Evolutionary conservation across 306 rosid genomes (phyloP).

Genomic region (Vicia sativa): DNA sequence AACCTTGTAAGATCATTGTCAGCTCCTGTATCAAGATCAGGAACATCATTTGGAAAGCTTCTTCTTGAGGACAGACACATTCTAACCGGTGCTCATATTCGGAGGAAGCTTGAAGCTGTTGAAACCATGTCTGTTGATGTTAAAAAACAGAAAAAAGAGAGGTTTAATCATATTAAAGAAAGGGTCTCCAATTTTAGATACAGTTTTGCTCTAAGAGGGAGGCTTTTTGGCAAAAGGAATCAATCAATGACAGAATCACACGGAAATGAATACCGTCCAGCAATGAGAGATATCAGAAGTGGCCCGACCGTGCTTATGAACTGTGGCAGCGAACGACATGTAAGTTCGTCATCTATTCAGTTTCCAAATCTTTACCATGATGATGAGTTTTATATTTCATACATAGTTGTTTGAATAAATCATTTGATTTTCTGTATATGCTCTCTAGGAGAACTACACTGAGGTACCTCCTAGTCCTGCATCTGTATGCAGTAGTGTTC

Average conservation of each 20-base stretch:
- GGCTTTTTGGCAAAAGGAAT: slow-evolving; percentile 73
- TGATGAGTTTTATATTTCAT: slow-evolving; percentile 32
- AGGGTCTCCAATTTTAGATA: slow-evolving; percentile 79
- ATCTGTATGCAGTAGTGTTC: slow-evolving; percentile 88
- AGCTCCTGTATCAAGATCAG: slow-evolving; percentile 90
- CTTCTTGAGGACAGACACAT: slow-evolving; percentile 94
- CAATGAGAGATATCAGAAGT: slow-evolving; percentile 67
- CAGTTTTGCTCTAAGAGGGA: slow-evolving; percentile 72
- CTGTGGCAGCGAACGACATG: slow-evolving; percentile 71
- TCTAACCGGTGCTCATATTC: slow-evolving; percentile 86
- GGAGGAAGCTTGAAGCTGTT: slow-evolving; percentile 85
- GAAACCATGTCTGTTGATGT: slow-evolving; percentile 52
- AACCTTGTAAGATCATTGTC: slow-evolving; percentile 89
- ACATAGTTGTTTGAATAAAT: slow-evolving; percentile 32
- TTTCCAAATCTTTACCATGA: not conserved
- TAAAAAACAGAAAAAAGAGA: slow-evolving; percentile 71
- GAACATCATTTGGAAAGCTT: slow-evolving; percentile 98
- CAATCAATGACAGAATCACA: slow-evolving; percentile 63
- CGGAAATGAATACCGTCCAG: slow-evolving; percentile 44
- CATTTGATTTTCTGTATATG: slow-evolving; percentile 30
- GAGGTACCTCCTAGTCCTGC: slow-evolving; percentile 99
- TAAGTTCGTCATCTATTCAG: slow-evolving; percentile 47
- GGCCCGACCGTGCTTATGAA: slow-evolving; percentile 87
- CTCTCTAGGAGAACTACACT: slow-evolving; percentile 80
- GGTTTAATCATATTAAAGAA: slow-evolving; percentile 77